phyloP scores from a whole-genome alignment of 1,139 yeast species.

The Hyphopichia pseudoburtonii region DNA sequence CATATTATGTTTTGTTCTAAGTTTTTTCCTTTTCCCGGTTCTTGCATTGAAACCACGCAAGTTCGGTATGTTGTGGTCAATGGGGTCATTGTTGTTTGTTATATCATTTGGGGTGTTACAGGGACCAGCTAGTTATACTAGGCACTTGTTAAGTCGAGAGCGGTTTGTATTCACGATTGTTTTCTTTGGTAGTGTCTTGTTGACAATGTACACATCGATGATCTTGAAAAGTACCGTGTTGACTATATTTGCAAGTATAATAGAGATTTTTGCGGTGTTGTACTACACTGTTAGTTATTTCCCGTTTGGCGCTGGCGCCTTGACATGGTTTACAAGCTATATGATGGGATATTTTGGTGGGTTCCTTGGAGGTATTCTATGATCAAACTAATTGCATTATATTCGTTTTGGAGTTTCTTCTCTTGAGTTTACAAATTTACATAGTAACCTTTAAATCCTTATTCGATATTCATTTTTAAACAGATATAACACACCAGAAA shows the following conservation, averaged over 20 bases:
- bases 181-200: conserved; percentile 71
- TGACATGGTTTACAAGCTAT: conserved; percentile 77
- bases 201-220: conserved; percentile 60
- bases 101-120: conserved; percentile 88
- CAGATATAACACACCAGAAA: too few species aligned
- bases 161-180: conserved; percentile 78
- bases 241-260: conserved; percentile 71
- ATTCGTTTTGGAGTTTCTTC: too few species aligned
- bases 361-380: conserved; percentile 45
- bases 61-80: conserved; percentile 87
- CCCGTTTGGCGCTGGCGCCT: conserved; percentile 91
- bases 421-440: too few species aligned
- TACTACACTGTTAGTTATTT: conserved; percentile 91
- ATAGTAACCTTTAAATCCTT: too few species aligned
- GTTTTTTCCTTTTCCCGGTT: conserved; percentile 85
- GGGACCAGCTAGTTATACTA: conserved; percentile 79
- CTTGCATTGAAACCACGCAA: conserved; percentile 88
- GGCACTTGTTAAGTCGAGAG: conserved; percentile 72
- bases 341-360: conserved; percentile 78
- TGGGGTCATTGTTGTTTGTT: conserved; percentile 85
- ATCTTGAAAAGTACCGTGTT: conserved; percentile 67
- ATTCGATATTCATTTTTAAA: too few species aligned
- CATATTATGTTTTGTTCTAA: conserved; percentile 72
- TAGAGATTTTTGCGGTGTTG: conserved; percentile 80
- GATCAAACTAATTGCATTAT: too few species aligned